Base-by-base conservation (phyloP, 1,139 yeast genomes). In the Blastobotrys capitulatus region DNA sequence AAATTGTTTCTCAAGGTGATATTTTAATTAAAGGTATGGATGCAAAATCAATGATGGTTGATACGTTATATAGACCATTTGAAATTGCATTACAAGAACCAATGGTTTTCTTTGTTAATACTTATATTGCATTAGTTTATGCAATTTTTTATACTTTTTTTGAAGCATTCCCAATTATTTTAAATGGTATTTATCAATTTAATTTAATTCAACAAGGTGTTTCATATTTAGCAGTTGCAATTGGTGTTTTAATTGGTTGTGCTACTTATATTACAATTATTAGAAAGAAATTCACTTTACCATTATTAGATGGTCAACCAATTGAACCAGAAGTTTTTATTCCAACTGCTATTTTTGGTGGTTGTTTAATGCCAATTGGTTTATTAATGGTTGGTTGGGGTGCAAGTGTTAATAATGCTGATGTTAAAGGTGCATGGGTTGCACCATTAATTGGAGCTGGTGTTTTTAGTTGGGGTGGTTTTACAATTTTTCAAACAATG, bases 391-490 rank as follows among this genome's bases (percentile, higher is more conserved):
- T 77, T 55, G 79, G 74, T 1, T 78, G 82, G 82, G 65, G 80
- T 2, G 76, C 86, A 7, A 76, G 79, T 60, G 5, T 29, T 12
- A 3, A 12, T 10, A 29, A 4, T 13, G 3, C 12, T 3, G n/a
- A 29, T 6, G 31, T 43, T 29, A 3, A 16, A 31, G 19, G 40
- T 40, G 22, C 86, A 66, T 88, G 95, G 94, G 80, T 86, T 71
- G 85, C 80, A 9, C 89, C 95, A 15, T 72, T 82, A 37, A 78
- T 84, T 2, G 68, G 76, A 70, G 82, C 44, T 77, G 82, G 37
- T 37, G 82, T 90, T 41, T 85, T 86, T 62, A 90, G 92, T 0
- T 80, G 82, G 61, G 88, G 92, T 2, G 74, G 83, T 54, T 77
- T 86, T 55, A 71, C 84, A 60, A 78, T 86, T 51, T 87, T 87